Conservation (phyloP, 2,329 filamentous ascomycete genomes). For the Rugonectria rugulosa region DNA sequence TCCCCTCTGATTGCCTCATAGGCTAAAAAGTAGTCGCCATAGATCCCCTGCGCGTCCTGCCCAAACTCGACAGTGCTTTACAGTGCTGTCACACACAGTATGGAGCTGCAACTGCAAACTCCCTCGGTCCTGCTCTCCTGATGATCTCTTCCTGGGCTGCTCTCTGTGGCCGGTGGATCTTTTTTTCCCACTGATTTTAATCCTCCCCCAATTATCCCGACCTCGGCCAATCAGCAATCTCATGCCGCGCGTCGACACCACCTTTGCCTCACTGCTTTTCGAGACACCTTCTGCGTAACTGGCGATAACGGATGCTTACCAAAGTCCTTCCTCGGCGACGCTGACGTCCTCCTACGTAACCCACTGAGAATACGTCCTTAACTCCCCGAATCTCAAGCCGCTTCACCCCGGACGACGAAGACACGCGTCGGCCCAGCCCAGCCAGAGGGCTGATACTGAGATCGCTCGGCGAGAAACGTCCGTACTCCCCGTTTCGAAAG, state of each 20-base stretch:
- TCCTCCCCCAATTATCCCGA: not conserved
- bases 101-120: not conserved
- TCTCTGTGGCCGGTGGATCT: not conserved
- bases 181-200: not conserved
- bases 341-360: not conserved
- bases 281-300: not conserved
- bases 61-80: too few relatives aligned
- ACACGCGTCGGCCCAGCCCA: not conserved
- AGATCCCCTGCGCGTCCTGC: not conserved
- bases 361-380: not conserved
- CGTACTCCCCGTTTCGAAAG: not conserved
- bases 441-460: not conserved
- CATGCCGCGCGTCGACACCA: not conserved
- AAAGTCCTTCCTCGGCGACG: not conserved
- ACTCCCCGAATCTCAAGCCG: not conserved
- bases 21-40: not conserved
- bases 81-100: too few relatives aligned
- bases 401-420: not conserved
- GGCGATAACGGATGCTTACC: not conserved
- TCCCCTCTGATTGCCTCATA: not conserved
- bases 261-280: not conserved
- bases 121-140: not conserved
- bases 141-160: not conserved
- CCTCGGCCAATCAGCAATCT: not conserved
- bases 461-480: not conserved